Percentiles rank a stretch among this genome's conserved stretches.
These are phyloP conservation scores for Boeremia lycopersici DNA, from an alignment of 2,329 filamentous ascomycete genomes.

Conservation along the genomic window DNA sequence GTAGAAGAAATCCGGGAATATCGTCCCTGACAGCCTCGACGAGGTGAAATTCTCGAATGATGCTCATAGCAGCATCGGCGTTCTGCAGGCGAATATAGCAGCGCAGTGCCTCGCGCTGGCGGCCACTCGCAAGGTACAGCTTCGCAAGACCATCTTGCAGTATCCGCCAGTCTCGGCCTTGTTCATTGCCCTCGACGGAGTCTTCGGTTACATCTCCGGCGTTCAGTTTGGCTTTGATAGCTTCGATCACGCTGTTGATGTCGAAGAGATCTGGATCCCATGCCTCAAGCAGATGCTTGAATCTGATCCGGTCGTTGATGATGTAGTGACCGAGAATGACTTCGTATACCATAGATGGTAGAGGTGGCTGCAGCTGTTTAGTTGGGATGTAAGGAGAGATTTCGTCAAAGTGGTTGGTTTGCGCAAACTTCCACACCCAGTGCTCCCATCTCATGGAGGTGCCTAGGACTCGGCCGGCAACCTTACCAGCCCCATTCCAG, in stretches of 20 bases:
- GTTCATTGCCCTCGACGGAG: slow-evolving; percentile 73
- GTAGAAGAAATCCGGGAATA: slow-evolving; percentile 83
- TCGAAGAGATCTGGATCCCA: slow-evolving; percentile 90
- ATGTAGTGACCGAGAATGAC: slow-evolving; percentile 89
- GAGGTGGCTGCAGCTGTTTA: slow-evolving; percentile 74
- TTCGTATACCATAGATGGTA: slow-evolving; percentile 85
- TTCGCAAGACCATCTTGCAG: slow-evolving; percentile 86
- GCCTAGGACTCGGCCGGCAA: slow-evolving; percentile 82
- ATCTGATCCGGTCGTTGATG: slow-evolving; percentile 72
- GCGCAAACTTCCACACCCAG: slow-evolving; percentile 92
- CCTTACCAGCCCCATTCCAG: slow-evolving; percentile 78
- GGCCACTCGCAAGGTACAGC: slow-evolving; percentile 80
- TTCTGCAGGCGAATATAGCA: slow-evolving; percentile 92
- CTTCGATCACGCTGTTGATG: slow-evolving; percentile 73
- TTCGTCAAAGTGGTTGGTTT: slow-evolving; percentile 84
- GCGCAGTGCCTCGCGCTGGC: slow-evolving; percentile 80
- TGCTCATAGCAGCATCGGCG: slow-evolving; percentile 82
- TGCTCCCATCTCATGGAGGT: slow-evolving; percentile 88
- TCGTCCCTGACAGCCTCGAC: slow-evolving; percentile 88
- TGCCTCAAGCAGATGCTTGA: slow-evolving; percentile 77
- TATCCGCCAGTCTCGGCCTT: slow-evolving; percentile 83
- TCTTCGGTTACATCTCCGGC: slow-evolving; percentile 77
- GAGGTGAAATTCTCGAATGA: slow-evolving; percentile 89
- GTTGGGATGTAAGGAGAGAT: slow-evolving; percentile 84
- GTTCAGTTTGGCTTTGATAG: slow-evolving; percentile 81